Percentiles rank a stretch among this genome's conserved stretches.
Evolutionary conservation across 2,329 filamentous ascomycete genomes (phyloP).

Genomic region (Aspergillus sp.): DNA sequence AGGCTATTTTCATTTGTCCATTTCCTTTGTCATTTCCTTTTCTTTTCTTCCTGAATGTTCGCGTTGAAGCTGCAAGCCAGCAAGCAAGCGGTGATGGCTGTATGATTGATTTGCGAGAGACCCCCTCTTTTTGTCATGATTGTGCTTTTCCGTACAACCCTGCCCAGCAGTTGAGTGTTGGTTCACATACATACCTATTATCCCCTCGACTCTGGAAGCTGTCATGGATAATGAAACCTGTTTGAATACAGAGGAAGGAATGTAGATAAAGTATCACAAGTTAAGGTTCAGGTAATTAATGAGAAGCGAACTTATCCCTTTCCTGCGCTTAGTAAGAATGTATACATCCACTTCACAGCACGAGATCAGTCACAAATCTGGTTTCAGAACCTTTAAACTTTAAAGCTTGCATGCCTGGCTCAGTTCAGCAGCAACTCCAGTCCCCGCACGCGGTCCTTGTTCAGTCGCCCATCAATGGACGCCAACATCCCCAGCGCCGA

Average conservation of each 20-base stretch:
- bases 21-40: constrained; percentile 22
- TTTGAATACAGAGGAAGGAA: background rate
- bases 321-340: too few species aligned
- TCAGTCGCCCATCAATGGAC: too few species aligned
- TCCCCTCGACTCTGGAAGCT: background rate
- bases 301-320: background rate
- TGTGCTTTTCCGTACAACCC: constrained; percentile 7
- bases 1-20: constrained; percentile 8
- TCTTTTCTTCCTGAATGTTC: constrained; percentile 24
- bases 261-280: background rate
- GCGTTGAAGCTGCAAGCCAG: constrained; percentile 30
- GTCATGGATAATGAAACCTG: background rate
- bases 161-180: background rate
- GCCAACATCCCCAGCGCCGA: too few species aligned
- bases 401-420: too few species aligned
- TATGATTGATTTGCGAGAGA: constrained; percentile 21
- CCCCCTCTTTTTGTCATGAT: constrained; percentile 21
- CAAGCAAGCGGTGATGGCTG: constrained; percentile 31
- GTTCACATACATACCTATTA: background rate
- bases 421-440: too few species aligned
- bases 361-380: too few species aligned
- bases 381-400: too few species aligned
- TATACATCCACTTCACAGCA: too few species aligned
- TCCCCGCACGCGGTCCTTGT: too few species aligned
- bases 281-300: background rate